Evolutionary conservation across 371 early-diverging fungal genomes (phyloP).

Genomic region (Chytridium lagenaria): DNA sequence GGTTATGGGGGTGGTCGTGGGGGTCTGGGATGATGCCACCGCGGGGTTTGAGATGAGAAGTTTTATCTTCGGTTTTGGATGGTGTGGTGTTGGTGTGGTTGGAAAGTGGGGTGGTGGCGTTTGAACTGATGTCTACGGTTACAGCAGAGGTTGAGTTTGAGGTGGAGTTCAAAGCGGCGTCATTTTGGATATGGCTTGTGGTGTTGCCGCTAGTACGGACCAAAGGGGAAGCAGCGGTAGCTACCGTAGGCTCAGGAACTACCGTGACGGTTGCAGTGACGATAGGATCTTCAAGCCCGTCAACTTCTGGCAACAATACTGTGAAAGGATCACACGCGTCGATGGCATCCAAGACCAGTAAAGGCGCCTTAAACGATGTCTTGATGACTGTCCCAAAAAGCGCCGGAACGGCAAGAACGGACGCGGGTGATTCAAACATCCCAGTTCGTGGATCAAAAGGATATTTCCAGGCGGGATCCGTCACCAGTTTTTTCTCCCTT

Average conservation of each 20-base stretch:
- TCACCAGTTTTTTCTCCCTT: not conserved
- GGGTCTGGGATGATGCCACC: not conserved
- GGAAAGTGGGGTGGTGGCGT: not conserved
- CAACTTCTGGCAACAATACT: slow-evolving; percentile 5
- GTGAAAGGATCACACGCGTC: slow-evolving; percentile 23
- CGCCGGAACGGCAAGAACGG: slow-evolving; percentile 11
- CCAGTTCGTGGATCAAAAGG: not conserved
- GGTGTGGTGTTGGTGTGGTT: not conserved
- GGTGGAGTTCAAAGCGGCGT: not conserved
- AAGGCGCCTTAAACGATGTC: not conserved
- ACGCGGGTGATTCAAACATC: not conserved
- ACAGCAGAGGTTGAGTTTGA: not conserved
- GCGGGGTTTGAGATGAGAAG: not conserved
- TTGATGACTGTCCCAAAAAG: slow-evolving; percentile 8
- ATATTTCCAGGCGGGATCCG: not conserved
- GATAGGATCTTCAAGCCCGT: not conserved
- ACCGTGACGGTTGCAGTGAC: not conserved
- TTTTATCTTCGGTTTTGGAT: not conserved
- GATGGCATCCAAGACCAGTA: slow-evolving; percentile 8
- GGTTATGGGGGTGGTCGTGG: too few species aligned
- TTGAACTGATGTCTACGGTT: too few species aligned
- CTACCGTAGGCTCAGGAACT: not conserved
- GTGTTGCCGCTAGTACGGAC: too few species aligned
- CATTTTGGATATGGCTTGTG: too few species aligned
- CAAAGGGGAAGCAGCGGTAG: not conserved